Conservation (phyloP, 768 basidiomycete species). For the Nidularia pulvinata region DNA sequence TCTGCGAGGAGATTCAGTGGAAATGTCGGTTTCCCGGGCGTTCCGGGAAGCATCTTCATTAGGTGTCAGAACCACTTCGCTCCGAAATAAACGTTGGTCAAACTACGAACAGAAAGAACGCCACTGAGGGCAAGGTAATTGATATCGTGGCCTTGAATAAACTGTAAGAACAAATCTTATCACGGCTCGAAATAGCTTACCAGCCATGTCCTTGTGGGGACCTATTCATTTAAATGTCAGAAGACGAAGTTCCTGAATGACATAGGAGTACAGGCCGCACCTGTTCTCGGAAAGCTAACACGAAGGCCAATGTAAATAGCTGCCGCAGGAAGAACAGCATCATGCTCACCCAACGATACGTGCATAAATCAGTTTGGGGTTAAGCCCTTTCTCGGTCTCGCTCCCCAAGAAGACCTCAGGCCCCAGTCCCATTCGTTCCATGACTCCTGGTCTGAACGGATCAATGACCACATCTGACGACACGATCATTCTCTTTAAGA, state of each 20-base stretch:
- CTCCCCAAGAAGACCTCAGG: slow-evolving; percentile 70
- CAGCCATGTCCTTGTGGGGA: slow-evolving; percentile 75
- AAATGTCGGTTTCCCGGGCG: slow-evolving; percentile 58
- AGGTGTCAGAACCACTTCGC: not conserved
- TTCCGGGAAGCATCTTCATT: slow-evolving; percentile 66
- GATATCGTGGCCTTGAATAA: slow-evolving; percentile 69
- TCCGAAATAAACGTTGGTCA: too few species aligned
- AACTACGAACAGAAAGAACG: slow-evolving; percentile 52
- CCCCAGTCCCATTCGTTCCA: slow-evolving; percentile 77
- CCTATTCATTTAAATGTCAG: slow-evolving; percentile 37
- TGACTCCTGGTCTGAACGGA: slow-evolving; percentile 80
- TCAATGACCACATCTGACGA: slow-evolving; percentile 83
- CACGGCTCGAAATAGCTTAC: slow-evolving; percentile 26
- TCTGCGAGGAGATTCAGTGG: slow-evolving; percentile 81
- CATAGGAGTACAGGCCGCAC: slow-evolving; percentile 22
- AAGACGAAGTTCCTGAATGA: not conserved
- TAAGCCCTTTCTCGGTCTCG: slow-evolving; percentile 43
- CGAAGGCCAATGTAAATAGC: too few species aligned
- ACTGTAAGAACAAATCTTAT: too few species aligned
- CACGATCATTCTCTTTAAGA: slow-evolving; percentile 56
- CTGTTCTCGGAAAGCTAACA: slow-evolving; percentile 60
- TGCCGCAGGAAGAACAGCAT: not conserved
- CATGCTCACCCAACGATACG: slow-evolving; percentile 66
- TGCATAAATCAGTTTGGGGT: slow-evolving; percentile 70
- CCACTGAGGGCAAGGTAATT: slow-evolving; percentile 86